Base-by-base conservation (phyloP, 148 eudicot species). In the Talinum fruticosum region DNA sequence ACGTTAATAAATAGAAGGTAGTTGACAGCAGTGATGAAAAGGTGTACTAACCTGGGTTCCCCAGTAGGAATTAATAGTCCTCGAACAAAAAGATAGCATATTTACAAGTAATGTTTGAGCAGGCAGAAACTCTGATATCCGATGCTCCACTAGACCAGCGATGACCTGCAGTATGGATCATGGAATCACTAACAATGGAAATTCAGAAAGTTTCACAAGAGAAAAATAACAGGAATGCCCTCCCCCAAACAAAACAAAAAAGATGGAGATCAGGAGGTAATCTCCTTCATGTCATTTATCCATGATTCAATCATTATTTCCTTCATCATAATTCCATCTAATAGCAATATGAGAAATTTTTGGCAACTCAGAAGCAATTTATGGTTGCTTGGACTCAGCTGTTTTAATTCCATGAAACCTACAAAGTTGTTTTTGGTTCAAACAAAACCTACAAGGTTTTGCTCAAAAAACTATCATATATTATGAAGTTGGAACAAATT, bases 91-190 rank as follows among this genome's bases (percentile, higher is more conserved):
- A 73, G 97, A 93, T 24, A 95, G 79, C 88, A 88, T 73, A 79
- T 93, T 95, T 76, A 95, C 93, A 85, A 91, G 85, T 33, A 95
- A 79, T 51, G 91, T 41, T 41, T 41, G 90, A 62, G 97, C 83
- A 51, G 94, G 86, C 64, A 95, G 77, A 78, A 86, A 84, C 47
- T 95, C 99, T 24, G 97, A 87, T 85, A 95, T 79, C 76, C 99
- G 85, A 84, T 95, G 99, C 87, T 95, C 99, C 73, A 93, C 82
- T 78, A 95, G 64, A 84, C 99, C 99, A 24, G 99, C 97, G 90
- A 95, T 93, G 81, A 91, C 83, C 99, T 95, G 94, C 83, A 89
- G 36, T 30, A 53, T 53, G 65, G 28, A 61, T 19, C 69, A 26
- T 19, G 18, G 29, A 8, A 54, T 78, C 81, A 82, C 37, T 26